Evolutionary conservation across 768 basidiomycete genomes (phyloP), one percentile per base, ranked within the genome.

Genomic region (button mushroom (Agaricus bisporus)): DNA sequence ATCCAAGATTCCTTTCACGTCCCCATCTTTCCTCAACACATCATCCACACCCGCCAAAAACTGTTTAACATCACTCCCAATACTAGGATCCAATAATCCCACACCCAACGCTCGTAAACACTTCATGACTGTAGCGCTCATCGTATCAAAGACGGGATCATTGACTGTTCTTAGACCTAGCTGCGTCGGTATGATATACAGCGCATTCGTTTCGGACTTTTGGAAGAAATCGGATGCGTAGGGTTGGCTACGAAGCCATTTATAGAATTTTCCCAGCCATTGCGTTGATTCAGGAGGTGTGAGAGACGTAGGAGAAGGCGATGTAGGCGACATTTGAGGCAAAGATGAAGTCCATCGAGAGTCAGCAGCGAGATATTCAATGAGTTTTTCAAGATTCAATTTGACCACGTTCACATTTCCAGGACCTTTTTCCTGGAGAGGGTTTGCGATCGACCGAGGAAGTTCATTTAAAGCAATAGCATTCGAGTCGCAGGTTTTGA

Each of bases 381-480:
- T 41, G 28, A 72, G 68, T 15, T 51, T 60, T 5, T 63, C 45
- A 0, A 65, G 58, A 1, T 58, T 50, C 20, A 77, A 60, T 5
- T 47, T 35, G 26, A 63, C 55, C 1, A 76, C 62, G 39, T 77
- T 77, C 48, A 75, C 56, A 0, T 49, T 43, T 3, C 41, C 29
- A 0, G 72, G 64, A 1, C 66, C 69, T 0, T 59, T 29, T 2
- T 35, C 46, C 48, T 6, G 56, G 59, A 48, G 73, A 56, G n/a
- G 60, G 55, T 7, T 56, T 49, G 4, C 63, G 60, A 11, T 68
- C 46, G 25, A 25, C 0, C 42, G 11, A 2, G 72, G 63, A 32
- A 79, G 61, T 2, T 41, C 47, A 9, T 60, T 45, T 1, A 76
- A 57, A 1, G 62, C 48, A 10, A 78, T 67, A 1, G 69, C 68